Base-by-base conservation (phyloP, 345 rosid genomes). In the Eucalyptus caleyi region DNA sequence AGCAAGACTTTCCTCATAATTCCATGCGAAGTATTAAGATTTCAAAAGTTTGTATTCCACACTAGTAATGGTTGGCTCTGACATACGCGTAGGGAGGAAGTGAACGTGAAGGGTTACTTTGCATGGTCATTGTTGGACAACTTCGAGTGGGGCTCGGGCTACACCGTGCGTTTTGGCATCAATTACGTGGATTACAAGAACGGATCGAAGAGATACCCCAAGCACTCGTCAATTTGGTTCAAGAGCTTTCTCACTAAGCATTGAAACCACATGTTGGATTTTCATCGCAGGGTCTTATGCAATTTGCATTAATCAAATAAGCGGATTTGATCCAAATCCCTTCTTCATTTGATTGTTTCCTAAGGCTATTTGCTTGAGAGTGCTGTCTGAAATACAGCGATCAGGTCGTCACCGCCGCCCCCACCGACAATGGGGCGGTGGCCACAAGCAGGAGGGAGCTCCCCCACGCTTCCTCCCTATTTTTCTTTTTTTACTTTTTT, bases 51-150 rank as follows among this genome's bases (percentile, higher is more conserved):
- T 60, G 30, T 60, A 60, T 27, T 26, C n/a, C 8, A 27, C 16
- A 27, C 8, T 6, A 60, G 15, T 60, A 11, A 60, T 27, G 32
- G n/a, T 80, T 16, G 42, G 45, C 47, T 80, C 86, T 44, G 8
- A 80, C 27, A 16, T 34, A 80, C 10, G 49, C 19, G 21, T 44
- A 88, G 91, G 83, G 80, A 92, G 62, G 90, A 92, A 1, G 93
- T 90, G 56, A 91, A 67, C 53, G 85, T 94, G 85, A 93, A 92
- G 89, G 96, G 95, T 37, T 93, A 91, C 90, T 95, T 89, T 85
- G 91, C 93, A 51, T 94, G 96, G 96, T 91, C 96, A 14, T 90
- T 56, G 62, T 56, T 56, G 30, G 62, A 56, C 62, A 56, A 56
- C 62, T 56, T 56, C 12, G 62, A 56, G 62, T 56, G 62, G 62